phyloP scores from a whole-genome alignment of 129 eudicot genomes.

The Chrysanthemum lavandulifolium region DNA sequence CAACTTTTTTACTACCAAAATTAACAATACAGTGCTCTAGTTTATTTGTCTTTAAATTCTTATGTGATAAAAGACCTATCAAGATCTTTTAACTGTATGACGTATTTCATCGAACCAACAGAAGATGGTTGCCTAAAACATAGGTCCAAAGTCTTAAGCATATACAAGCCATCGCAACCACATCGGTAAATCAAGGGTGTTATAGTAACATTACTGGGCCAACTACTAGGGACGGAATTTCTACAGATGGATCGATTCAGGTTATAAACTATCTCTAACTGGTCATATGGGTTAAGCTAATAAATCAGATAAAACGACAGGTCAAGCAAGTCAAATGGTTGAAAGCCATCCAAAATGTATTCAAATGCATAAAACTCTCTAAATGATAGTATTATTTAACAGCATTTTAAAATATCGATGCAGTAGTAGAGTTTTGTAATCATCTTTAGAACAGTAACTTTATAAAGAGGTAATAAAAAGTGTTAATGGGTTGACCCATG shows the following conservation, averaged over 20 bases:
- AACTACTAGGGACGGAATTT: too few species aligned
- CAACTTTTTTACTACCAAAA: neutral
- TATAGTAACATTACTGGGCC: too few species aligned
- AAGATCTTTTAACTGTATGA: neutral
- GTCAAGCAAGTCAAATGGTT: neutral
- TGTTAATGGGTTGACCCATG: neutral
- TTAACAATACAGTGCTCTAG: neutral
- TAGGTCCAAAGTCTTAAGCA: neutral
- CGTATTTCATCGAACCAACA: too few species aligned
- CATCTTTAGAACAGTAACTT: neutral
- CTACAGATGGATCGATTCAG: neutral
- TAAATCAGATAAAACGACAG: neutral
- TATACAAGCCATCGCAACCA: neutral
- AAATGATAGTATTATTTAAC: too few species aligned
- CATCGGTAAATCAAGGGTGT: too few species aligned
- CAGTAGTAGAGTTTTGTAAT: neutral
- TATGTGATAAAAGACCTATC: slow-evolving; percentile 4
- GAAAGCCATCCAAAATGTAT: neutral
- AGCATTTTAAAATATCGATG: neutral
- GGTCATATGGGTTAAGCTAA: neutral
- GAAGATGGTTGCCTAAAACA: neutral
- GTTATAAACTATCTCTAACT: neutral
- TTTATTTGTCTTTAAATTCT: neutral
- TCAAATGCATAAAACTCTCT: neutral
- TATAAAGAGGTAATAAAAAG: too few species aligned